Evolutionary conservation across 1,284 basidiomycete genomes (phyloP).

Genomic region (Wolfiporia cocos): DNA sequence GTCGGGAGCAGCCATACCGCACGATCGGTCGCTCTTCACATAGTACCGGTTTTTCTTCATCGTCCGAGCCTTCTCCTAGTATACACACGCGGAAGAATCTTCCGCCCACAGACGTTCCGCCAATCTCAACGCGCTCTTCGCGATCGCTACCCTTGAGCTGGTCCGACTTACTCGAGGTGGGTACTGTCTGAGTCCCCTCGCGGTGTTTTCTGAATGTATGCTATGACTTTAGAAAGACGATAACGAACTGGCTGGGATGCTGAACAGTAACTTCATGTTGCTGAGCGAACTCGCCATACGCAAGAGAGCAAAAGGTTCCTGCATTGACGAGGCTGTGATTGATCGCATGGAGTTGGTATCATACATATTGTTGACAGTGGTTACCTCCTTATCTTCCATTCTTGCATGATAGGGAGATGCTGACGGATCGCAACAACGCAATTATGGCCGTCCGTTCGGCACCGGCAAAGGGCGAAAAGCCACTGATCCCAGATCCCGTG

Average conservation of each 20-base stretch:
- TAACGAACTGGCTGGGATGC: constrained; percentile 7
- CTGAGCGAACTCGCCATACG: neutral
- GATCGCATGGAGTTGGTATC: constrained; percentile 1
- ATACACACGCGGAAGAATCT: too few relatives aligned
- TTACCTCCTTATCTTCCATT: neutral
- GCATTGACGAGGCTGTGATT: constrained; percentile 2
- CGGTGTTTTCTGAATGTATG: neutral
- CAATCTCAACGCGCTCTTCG: too few relatives aligned
- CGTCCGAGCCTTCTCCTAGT: too few relatives aligned
- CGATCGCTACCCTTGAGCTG: too few relatives aligned
- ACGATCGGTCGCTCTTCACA: neutral
- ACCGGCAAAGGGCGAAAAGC: neutral
- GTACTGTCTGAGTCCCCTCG: too few relatives aligned
- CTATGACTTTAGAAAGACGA: constrained; percentile 12
- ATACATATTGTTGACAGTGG: neutral
- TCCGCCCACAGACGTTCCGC: too few relatives aligned
- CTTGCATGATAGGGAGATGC: constrained; percentile 7
- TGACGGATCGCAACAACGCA: constrained; percentile 9
- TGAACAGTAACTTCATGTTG: constrained; percentile 2
- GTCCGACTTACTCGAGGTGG: neutral
- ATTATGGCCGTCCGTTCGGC: constrained; percentile 8
- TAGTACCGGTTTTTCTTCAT: too few relatives aligned
- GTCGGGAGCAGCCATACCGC: constrained; percentile 7
- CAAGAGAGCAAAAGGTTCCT: neutral
- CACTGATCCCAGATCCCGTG: constrained; percentile 5